Conservation (phyloP, 2,329 filamentous ascomycete genomes). For the Chaetomiaceae sp. region DNA sequence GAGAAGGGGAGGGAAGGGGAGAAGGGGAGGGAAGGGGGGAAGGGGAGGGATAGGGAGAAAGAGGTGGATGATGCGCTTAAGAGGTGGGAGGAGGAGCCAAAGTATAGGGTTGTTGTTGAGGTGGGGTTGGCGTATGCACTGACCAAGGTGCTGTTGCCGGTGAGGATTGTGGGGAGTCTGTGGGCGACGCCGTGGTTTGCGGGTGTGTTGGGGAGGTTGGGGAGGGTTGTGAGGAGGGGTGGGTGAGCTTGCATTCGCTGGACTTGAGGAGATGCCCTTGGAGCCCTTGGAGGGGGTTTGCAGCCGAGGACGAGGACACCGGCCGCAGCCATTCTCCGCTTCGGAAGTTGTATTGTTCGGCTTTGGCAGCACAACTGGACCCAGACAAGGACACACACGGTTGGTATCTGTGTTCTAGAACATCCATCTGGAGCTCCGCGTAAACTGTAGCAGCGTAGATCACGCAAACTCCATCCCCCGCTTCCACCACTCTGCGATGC, state of each 20-base stretch:
- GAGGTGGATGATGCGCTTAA: constrained; percentile 25
- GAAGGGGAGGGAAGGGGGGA: constrained; percentile 31
- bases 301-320: too few relatives aligned
- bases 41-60: constrained; percentile 22
- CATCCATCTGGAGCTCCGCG: background rate
- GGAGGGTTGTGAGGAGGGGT: constrained; percentile 27
- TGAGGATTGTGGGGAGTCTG: constrained; percentile 71
- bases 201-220: constrained; percentile 50
- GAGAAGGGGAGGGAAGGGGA: constrained; percentile 21
- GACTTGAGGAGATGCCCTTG: background rate
- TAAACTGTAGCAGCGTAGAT: background rate
- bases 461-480: constrained; percentile 58
- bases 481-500: constrained; percentile 62
- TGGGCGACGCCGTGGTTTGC: constrained; percentile 95
- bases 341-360: too few relatives aligned
- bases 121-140: constrained; percentile 88
- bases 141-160: constrained; percentile 77
- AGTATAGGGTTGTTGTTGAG: constrained; percentile 57
- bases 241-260: background rate
- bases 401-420: background rate
- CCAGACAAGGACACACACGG: background rate
- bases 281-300: too few relatives aligned
- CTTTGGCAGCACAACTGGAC: too few relatives aligned
- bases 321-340: too few relatives aligned
- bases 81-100: constrained; percentile 39